Evolutionary conservation across 208 protist genomes (phyloP).

Genomic region (Acanthamoeba healyi): DNA sequence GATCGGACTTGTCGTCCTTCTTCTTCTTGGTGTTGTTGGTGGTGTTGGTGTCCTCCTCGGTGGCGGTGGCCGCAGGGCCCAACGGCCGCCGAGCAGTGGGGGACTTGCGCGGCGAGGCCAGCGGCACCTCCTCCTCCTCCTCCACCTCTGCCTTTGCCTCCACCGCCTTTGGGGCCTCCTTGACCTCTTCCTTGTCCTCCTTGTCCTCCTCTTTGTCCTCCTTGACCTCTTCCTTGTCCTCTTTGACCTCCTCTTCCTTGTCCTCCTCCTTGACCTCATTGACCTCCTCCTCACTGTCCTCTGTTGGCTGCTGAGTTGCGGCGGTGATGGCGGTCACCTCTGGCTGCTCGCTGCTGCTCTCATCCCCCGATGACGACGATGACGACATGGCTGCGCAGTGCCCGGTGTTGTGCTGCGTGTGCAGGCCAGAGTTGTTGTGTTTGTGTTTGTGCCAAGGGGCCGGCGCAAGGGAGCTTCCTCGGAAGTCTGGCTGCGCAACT

Average conservation of each 20-base stretch:
- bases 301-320: neutral
- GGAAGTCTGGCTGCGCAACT: too few species aligned
- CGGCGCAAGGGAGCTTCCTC: too few species aligned
- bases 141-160: neutral
- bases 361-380: neutral
- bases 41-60: neutral
- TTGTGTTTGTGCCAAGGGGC: too few species aligned
- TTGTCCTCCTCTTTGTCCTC: neutral
- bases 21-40: neutral
- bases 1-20: neutral
- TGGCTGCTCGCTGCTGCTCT: neutral
- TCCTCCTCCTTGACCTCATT: neutral
- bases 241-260: neutral
- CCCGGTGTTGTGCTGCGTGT: neutral
- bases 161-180: neutral
- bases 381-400: slow-evolving; percentile 10
- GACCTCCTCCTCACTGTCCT: neutral
- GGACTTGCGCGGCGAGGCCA: neutral
- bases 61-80: neutral
- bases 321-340: neutral
- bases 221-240: neutral
- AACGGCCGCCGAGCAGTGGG: neutral
- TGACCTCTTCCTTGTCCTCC: neutral
- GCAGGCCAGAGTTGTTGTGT: neutral
- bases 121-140: neutral